phyloP scores from a whole-genome alignment of 2,329 filamentous ascomycete genomes.

The Fusarium illudens region DNA sequence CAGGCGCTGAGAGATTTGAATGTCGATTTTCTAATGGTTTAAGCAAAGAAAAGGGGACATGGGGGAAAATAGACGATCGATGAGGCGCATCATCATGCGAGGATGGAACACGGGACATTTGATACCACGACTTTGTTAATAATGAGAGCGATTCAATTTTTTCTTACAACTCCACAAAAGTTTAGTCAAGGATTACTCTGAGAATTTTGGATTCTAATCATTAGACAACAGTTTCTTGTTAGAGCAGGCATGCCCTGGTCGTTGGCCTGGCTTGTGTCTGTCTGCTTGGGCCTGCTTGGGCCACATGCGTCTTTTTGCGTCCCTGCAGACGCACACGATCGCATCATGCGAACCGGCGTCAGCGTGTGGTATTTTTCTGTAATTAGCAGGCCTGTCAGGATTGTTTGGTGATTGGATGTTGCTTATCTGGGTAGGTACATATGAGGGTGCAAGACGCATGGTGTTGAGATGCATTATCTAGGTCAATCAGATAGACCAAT shows the following conservation, averaged over 20 bases:
- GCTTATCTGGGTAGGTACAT: not conserved
- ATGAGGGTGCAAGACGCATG: not conserved
- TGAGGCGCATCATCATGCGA: not conserved
- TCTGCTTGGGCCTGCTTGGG: not conserved
- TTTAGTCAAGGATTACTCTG: not conserved
- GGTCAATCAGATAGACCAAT: not conserved
- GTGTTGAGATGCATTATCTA: not conserved
- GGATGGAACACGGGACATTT: conserved; percentile 31
- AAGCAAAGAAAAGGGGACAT: not conserved
- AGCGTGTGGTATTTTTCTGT: not conserved
- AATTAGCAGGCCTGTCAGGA: not conserved
- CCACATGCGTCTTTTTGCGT: conserved; percentile 16
- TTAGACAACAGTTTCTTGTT: not conserved
- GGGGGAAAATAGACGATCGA: not conserved
- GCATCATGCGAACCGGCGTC: not conserved
- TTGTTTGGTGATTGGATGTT: not conserved
- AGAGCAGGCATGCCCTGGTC: not conserved
- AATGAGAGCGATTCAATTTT: conserved; percentile 8
- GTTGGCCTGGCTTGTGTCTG: not conserved
- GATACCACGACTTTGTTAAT: conserved; percentile 26
- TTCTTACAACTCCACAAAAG: not conserved
- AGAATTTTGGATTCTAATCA: not conserved
- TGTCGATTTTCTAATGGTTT: conserved; percentile 48
- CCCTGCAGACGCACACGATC: not conserved
- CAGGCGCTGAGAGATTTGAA: conserved; percentile 52